Evolutionary conservation across 345 rosid species (phyloP).

Genomic region (Brassica carinata): DNA sequence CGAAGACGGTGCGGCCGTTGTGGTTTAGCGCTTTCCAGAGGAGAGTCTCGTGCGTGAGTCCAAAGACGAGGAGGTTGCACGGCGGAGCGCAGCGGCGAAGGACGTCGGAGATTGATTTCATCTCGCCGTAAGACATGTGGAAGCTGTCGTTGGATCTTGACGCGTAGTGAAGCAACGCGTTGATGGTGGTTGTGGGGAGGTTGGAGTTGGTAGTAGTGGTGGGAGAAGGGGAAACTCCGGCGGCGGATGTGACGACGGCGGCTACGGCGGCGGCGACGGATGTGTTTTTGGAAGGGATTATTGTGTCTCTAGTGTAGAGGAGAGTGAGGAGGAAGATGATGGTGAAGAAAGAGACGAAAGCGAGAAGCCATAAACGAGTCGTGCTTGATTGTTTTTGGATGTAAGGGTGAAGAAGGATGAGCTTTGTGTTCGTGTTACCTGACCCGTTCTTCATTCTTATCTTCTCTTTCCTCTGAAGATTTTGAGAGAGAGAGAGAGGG

Average conservation of each 20-base stretch:
- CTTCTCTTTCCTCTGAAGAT: constrained; percentile 1
- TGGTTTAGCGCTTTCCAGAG: constrained; percentile 91
- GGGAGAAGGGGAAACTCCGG: constrained; percentile 9
- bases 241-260: constrained; percentile 21
- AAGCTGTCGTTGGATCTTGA: constrained; percentile 74
- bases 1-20: constrained; percentile 82
- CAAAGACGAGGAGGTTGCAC: constrained; percentile 85
- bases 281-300: constrained; percentile 35
- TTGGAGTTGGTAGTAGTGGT: constrained; percentile 18
- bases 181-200: constrained; percentile 59
- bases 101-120: constrained; percentile 79
- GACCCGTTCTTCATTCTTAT: constrained; percentile 57
- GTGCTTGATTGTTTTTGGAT: constrained; percentile 89
- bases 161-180: constrained; percentile 83
- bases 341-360: constrained; percentile 76
- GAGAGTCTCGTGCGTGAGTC: constrained; percentile 92
- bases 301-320: constrained; percentile 54
- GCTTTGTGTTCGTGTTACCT: constrained; percentile 72
- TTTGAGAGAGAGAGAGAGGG: not conserved
- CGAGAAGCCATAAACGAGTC: constrained; percentile 86
- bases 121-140: constrained; percentile 73
- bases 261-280: constrained; percentile 35
- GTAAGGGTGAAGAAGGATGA: constrained; percentile 91
- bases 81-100: constrained; percentile 82
- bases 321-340: constrained; percentile 77